Evolutionary conservation across 208 protist genomes (phyloP).

Genomic region (Leishmania martiniquensis): DNA sequence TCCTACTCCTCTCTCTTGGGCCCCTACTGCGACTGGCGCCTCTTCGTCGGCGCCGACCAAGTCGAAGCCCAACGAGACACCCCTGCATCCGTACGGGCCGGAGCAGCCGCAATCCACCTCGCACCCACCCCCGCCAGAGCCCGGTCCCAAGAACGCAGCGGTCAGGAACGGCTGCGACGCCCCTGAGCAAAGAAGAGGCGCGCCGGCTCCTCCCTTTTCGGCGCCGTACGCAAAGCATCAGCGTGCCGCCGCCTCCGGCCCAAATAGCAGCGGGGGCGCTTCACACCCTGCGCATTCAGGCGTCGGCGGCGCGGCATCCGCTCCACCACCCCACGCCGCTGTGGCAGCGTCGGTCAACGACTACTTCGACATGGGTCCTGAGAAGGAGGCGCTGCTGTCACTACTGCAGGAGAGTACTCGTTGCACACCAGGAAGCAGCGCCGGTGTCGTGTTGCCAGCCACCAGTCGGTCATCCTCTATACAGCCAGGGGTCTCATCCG

Average conservation of each 20-base stretch:
- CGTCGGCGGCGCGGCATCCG: neutral
- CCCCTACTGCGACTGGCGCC: neutral
- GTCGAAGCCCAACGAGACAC: neutral
- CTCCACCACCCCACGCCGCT: neutral
- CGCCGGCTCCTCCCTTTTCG: constrained; percentile 5
- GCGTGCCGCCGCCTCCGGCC: neutral
- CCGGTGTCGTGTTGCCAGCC: neutral
- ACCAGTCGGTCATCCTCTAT: constrained; percentile 1
- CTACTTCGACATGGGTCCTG: constrained; percentile 48
- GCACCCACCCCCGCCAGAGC: neutral
- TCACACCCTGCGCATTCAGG: neutral
- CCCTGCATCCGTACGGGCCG: neutral
- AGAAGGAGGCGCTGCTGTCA: constrained; percentile 46
- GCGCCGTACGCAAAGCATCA: constrained; percentile 4
- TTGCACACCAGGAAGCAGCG: neutral
- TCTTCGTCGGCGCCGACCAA: neutral
- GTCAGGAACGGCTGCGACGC: neutral
- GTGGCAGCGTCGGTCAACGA: neutral
- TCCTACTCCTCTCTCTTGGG: neutral
- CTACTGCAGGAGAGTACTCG: constrained; percentile 25
- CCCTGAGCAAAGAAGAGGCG: neutral
- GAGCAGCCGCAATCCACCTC: constrained; percentile 1
- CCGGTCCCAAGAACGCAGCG: neutral
- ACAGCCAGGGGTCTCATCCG: neutral
- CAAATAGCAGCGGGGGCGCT: constrained; percentile 5